Conservation (phyloP, 2,329 filamentous ascomycete genomes). For the Fusarium musae region DNA sequence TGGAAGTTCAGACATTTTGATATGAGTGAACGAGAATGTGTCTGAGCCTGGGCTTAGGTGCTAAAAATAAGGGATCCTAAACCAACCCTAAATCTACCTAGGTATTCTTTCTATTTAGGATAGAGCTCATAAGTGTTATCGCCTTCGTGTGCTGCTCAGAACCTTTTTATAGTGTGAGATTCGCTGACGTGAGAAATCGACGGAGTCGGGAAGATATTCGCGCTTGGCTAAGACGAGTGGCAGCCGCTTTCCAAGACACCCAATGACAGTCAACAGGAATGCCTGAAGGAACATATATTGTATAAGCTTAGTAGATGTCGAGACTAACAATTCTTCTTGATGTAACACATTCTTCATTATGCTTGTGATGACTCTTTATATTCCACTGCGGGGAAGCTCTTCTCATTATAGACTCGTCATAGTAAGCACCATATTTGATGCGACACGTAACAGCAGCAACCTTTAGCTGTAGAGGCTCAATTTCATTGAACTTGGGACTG, state of each 20-base stretch:
- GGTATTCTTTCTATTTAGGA: too few species aligned
- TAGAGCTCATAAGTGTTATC: background rate
- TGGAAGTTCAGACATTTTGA: background rate
- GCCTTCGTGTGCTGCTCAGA: background rate
- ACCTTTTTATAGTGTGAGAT: background rate
- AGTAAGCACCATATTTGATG: background rate
- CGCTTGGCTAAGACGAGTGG: background rate
- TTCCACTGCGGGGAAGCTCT: background rate
- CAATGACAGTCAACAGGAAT: background rate
- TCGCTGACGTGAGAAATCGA: background rate
- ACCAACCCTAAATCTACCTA: rapidly evolving
- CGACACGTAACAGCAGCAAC: background rate
- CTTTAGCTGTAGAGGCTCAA: too few species aligned
- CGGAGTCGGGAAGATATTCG: background rate
- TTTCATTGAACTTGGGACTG: rapidly evolving
- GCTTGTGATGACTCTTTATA: background rate
- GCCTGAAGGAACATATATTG: background rate
- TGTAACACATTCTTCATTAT: background rate
- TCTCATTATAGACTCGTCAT: background rate
- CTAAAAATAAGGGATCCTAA: background rate
- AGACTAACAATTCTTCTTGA: too few species aligned
- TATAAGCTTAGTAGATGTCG: background rate
- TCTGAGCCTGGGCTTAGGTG: background rate
- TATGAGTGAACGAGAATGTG: too few species aligned
- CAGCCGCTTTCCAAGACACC: background rate